Base-by-base conservation (phyloP, 192 early-diverging fungal genomes). In the Backusella liffmaniae region DNA sequence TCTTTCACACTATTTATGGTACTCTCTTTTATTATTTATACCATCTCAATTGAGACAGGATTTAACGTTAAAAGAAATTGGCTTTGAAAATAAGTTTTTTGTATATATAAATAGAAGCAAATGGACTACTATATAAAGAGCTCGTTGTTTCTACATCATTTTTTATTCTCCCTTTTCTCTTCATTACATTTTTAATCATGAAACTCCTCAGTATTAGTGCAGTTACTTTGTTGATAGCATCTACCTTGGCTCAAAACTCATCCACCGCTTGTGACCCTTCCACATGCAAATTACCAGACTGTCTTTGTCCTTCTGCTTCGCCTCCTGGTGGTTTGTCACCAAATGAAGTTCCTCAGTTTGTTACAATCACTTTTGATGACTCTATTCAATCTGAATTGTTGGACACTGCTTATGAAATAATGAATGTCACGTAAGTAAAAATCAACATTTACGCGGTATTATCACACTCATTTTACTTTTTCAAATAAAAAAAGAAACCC, bases 361-460 rank as follows among this genome's bases (percentile, higher is more conserved):
- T 88, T 62, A 82, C 82, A 13, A 62, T 90, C 51, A 90, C 91
- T 15, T 91, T 86, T 80, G 91, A 92, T 65, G 91, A 92, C 75
- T 83, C 90, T 18, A 36, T 92, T 76, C 87, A 89, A 32, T 37
- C 71, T 2, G 44, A 65, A 8, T 41, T 82, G 7, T 39, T 78
- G 32, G 21, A 51, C 10, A 82, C 81, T 13, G 81, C 77, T 59
- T 23, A 72, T 23, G 70, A 82, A 15, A 18, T 82, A 26, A 37
- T 82, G 18, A 73, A 77, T 34, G 77, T 78, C 73, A 78, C 78
- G 81, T 82, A 82, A 79, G 77, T 39, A 39, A 39, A 39, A 39
- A 10, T 39, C 10, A 10, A 39, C 10, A 10, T 10, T 39, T 10
- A 39, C 12, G 37, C 10, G 1, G 0, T 37, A 37, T 21, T 53